Base-by-base conservation (phyloP, 139 green algal species). In the Chlamydomonas schloesseri region DNA sequence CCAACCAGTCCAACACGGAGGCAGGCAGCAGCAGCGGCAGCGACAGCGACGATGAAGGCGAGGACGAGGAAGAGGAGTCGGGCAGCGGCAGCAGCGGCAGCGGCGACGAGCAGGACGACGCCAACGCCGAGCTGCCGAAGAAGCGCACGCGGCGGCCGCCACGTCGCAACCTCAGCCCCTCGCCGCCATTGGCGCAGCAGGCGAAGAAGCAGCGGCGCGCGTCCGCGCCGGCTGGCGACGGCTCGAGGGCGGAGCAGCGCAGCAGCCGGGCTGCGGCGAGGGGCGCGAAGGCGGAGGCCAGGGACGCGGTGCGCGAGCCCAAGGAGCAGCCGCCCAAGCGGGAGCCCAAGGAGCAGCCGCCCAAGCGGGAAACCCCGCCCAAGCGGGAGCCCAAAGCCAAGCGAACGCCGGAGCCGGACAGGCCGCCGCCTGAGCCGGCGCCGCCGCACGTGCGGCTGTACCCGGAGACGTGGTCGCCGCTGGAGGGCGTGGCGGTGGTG, bases 361-460 rank as follows among this genome's bases (percentile, higher is more conserved):
- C n/a, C n/a, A 58, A 14, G 58, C 58, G 58, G 58, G 21, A 28
- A 5, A 2, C 21, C 10, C 4, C 50, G 31, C n/a, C n/a, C n/a
- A 58, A 14, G 58, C 58, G 58, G 58, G 21, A 28, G 21, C 21
- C 21, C 10, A n/a, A 24, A 10, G 58, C 5, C 8, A 24, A 28
- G 58, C 21, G 75, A 2, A 83, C 24, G 55, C 23, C 75, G 34
- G 36, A 24, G 62, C 34, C 29, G 23, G n/a, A 53, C 26, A 2
- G 42, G 82, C 70, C 55, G 28, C 46, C 57, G 34, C 73, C 68
- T 0, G 60, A 71, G 82, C 57, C 42, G 73, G 23, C 73, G 53
- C 76, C n/a, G 50, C 80, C 65, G n/a, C 72, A 36, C 69, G 85
- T 9, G 50, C 57, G 58, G 1, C n/a, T 75, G 46, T 67, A 88